Percentiles rank a stretch among this genome's conserved stretches.
phyloP scores from a whole-genome alignment of 805 yeast species.

The Kuraishia molischiana region DNA sequence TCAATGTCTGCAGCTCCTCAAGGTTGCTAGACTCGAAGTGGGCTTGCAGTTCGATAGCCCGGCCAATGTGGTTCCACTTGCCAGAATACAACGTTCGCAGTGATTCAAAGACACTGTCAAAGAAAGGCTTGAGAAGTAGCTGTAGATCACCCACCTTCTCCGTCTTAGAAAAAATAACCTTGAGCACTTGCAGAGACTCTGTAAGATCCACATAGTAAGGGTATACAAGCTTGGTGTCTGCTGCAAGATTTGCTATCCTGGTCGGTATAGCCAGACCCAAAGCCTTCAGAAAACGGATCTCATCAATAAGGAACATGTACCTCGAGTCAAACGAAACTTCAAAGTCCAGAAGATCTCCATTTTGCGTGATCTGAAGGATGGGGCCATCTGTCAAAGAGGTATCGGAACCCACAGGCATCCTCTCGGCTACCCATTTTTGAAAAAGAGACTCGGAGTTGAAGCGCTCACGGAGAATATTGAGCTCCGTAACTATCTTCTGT shows the following conservation, averaged over 20 bases:
- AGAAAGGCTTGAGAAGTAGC: constrained; percentile 3
- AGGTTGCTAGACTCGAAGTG: constrained; percentile 14
- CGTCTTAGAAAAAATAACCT: constrained; percentile 17
- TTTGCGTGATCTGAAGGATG: neutral
- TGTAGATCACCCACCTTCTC: constrained; percentile 7
- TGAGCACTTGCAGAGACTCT: constrained; percentile 39
- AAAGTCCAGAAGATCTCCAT: constrained; percentile 14
- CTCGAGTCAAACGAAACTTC: constrained; percentile 42
- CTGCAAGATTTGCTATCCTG: constrained; percentile 30
- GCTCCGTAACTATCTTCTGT: constrained; percentile 42
- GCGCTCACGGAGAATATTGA: constrained; percentile 7
- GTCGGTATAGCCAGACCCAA: constrained; percentile 53
- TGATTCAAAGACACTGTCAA: constrained; percentile 18
- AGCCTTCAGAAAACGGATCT: constrained; percentile 38
- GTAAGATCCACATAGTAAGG: constrained; percentile 46
- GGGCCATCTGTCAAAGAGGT: neutral
- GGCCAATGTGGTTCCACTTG: constrained; percentile 45
- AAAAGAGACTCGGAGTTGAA: neutral
- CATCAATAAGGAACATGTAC: constrained; percentile 34
- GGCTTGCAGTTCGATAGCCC: constrained; percentile 35
- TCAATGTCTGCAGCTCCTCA: constrained; percentile 19
- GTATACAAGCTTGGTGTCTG: constrained; percentile 20
- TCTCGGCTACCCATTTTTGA: neutral
- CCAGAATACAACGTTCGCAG: constrained; percentile 26
- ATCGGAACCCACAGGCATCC: neutral